A percentile compares a stretch with the other conserved stretches of the same genome.
Evolutionary conservation across 2,329 filamentous ascomycete species (phyloP).

Genomic region (Phaeosphaeriaceae sp.): DNA sequence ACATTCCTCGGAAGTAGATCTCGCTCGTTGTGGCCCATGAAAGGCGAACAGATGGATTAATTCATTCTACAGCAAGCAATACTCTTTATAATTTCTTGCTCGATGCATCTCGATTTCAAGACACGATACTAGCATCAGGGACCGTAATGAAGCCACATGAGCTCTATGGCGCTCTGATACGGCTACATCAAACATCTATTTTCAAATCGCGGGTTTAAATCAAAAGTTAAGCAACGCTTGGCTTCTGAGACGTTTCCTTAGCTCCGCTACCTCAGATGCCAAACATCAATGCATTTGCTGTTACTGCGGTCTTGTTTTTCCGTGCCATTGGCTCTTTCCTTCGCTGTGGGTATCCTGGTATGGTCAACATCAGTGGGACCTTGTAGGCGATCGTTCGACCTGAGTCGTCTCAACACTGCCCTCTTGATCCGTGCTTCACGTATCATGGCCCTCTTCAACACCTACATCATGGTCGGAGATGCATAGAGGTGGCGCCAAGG

Average conservation of each 20-base stretch:
- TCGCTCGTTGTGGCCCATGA: no score
- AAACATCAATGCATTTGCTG: slow-evolving; percentile 38
- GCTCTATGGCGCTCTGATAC: no score
- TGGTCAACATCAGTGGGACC: slow-evolving; percentile 10
- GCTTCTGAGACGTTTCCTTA: slow-evolving; percentile 34
- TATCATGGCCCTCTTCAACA: slow-evolving; percentile 26
- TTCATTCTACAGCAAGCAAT: no score
- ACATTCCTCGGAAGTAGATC: slow-evolving; percentile 6
- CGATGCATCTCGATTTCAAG: neutral
- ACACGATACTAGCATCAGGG: neutral
- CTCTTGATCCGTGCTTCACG: slow-evolving; percentile 21
- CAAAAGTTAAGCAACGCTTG: slow-evolving; percentile 28
- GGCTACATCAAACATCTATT: neutral
- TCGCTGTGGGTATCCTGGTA: slow-evolving; percentile 21
- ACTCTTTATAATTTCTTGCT: neutral
- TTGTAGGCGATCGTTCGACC: slow-evolving; percentile 32
- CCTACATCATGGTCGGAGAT: slow-evolving; percentile 18
- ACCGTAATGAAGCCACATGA: neutral
- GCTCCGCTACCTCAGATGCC: slow-evolving; percentile 27
- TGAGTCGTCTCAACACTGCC: slow-evolving; percentile 31
- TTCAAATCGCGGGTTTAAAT: slow-evolving; percentile 29
- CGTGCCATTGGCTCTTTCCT: slow-evolving; percentile 18
- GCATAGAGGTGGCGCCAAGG: slow-evolving; percentile 1
- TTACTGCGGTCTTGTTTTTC: slow-evolving; percentile 27
- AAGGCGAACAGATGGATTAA: no score